Base-by-base conservation (phyloP, 768 basidiomycete species). In the Lactarius psammicola region DNA sequence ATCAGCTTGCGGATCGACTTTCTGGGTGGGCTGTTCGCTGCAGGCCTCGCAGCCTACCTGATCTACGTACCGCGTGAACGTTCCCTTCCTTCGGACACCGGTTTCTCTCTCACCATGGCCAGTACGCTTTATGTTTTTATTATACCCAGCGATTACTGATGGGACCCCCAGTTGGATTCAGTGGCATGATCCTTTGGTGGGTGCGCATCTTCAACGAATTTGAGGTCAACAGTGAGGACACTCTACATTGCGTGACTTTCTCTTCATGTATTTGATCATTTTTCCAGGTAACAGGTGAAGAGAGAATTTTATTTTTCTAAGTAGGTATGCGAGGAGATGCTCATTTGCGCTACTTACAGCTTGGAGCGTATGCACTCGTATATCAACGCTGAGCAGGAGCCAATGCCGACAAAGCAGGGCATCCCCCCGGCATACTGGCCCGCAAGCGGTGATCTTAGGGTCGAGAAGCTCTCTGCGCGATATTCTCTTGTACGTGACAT, bases 351-450 rank as follows among this genome's bases (percentile, higher is more conserved):
- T 59, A 60, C 20, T 8, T 8, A 44, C 60, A 81, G 82, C 64
- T 63, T 82, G 55, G 80, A 85, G 71, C 79, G 85, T 51, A 79
- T 87, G 53, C 76, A 81, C 54, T 81, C 81, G 55, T 87, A 86
- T 69, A 72, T 86, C 42, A 73, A 77, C 20, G 83, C 85, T 55
- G 84, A 85, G 59, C 83, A 84, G 64, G 86, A n/a, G n/a, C n/a
- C n/a, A n/a, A n/a, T n/a, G n/a, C n/a, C n/a, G n/a, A n/a, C n/a
- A n/a, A n/a, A n/a, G n/a, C n/a, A n/a, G n/a, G n/a, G n/a, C n/a
- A n/a, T n/a, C n/a, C n/a, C n/a, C n/a, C n/a, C n/a, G n/a, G n/a
- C n/a, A n/a, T n/a, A n/a, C n/a, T n/a, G n/a, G n/a, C n/a, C n/a
- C n/a, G n/a, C n/a, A n/a, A n/a, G n/a, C n/a, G n/a, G n/a, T n/a